phyloP scores from a whole-genome alignment of 257 asterid genomes.

The Fraxinus cuspidata region DNA sequence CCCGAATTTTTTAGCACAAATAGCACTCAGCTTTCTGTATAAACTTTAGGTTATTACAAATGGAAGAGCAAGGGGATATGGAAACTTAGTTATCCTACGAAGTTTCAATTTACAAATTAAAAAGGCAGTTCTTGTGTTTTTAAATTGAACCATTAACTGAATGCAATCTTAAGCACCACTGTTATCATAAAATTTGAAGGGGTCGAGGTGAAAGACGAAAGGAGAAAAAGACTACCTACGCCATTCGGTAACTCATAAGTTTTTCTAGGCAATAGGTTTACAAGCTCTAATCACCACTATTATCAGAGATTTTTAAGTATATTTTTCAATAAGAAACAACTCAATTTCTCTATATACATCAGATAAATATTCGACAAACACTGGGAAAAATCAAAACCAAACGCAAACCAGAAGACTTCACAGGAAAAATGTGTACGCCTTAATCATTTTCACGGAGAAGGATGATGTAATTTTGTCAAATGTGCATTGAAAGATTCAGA shows the following conservation, averaged over 20 bases:
- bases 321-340: neutral
- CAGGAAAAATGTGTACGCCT: neutral
- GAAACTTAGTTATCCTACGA: neutral
- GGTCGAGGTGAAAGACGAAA: too few relatives aligned
- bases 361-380: too few relatives aligned
- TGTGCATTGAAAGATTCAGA: too few relatives aligned
- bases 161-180: neutral
- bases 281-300: conserved; percentile 13
- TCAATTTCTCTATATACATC: neutral
- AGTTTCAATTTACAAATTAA: neutral
- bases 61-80: neutral
- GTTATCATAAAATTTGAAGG: neutral
- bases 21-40: neutral
- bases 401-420: neutral
- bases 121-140: neutral
- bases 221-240: neutral
- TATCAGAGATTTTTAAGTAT: conserved; percentile 14
- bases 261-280: conserved; percentile 12
- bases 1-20: neutral
- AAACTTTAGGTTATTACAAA: neutral
- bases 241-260: neutral
- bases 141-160: neutral
- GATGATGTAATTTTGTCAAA: too few relatives aligned
- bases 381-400: neutral
- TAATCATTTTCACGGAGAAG: too few relatives aligned